Evolutionary conservation across 1,284 basidiomycete genomes (phyloP), one percentile per base, ranked within the genome.

Genomic region (Cystobasidiaceae sp.): DNA sequence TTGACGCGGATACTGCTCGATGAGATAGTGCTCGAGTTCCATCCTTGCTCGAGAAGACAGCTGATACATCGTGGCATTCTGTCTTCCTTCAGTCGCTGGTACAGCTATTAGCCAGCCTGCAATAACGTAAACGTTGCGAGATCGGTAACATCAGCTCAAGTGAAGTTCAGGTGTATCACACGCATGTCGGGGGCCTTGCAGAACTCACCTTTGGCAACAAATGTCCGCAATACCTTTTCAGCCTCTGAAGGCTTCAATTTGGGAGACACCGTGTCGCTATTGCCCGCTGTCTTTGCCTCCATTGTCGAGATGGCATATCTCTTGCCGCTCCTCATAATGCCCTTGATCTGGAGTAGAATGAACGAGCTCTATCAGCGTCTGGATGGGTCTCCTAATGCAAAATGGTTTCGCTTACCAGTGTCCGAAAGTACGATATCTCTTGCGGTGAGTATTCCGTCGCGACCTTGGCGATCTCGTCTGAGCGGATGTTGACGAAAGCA

Each of bases 341-440:
- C 86, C 72, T 92, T 88, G 44, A 93, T 81, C 90, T 93, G 66
- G 15, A 27, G 0, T 5, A 8, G 19, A 48, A 3, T 32, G 23
- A 23, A 13, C 11, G 28, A 39, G 37, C 17, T 4, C 19, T 4
- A 8, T 6, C 33, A 41, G 19, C 6, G 49, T 8, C n/a, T n/a
- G n/a, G n/a, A n/a, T n/a, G n/a, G n/a, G n/a, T n/a, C n/a, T n/a
- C n/a, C n/a, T n/a, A n/a, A n/a, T 7, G 3, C 28, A 33, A 41
- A 25, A 19, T 17, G 15, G n/a, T n/a, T n/a, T n/a, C n/a, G 77
- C 85, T 69, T 73, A 89, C 90, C 63, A 91, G 79, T 1, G 84
- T 84, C 77, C 86, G 89, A 80, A 90, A 90, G 76, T 84, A 91
- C 0, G 84, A 80, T 56, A 91, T 89, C 75, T 92, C 90, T 45